Conservation (phyloP, 2,329 filamentous ascomycete species). For the Alternaria gansuensis region DNA sequence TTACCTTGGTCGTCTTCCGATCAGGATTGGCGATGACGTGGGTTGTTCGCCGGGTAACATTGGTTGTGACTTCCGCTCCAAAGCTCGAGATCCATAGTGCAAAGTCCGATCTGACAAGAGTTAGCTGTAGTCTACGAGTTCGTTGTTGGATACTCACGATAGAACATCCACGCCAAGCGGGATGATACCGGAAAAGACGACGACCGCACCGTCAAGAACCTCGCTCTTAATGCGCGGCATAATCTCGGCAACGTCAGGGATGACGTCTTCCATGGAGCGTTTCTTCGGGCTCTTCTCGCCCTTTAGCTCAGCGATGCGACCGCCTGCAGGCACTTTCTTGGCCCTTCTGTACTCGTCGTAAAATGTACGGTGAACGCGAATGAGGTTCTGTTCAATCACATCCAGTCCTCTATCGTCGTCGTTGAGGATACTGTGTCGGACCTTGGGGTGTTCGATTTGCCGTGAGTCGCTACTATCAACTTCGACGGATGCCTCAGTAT, state of each 20-base stretch:
- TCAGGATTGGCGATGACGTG: slow-evolving; percentile 77
- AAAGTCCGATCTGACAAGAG: slow-evolving; percentile 71
- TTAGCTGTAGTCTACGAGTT: slow-evolving; percentile 25
- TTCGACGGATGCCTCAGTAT: slow-evolving; percentile 56
- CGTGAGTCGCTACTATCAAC: slow-evolving; percentile 53
- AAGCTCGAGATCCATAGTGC: slow-evolving; percentile 87
- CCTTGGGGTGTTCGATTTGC: slow-evolving; percentile 51
- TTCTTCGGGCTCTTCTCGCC: slow-evolving; percentile 62
- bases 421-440: slow-evolving; percentile 79
- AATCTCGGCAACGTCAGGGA: slow-evolving; percentile 87
- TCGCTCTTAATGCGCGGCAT: slow-evolving; percentile 81
- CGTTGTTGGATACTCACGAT: slow-evolving; percentile 51
- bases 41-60: slow-evolving; percentile 65
- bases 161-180: slow-evolving; percentile 81
- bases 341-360: slow-evolving; percentile 80
- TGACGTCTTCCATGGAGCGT: slow-evolving; percentile 60
- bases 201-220: slow-evolving; percentile 76
- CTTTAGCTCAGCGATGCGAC: slow-evolving; percentile 61
- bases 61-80: slow-evolving; percentile 73
- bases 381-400: slow-evolving; percentile 78
- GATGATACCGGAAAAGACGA: slow-evolving; percentile 91
- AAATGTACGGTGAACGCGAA: slow-evolving; percentile 78
- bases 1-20: slow-evolving; percentile 87
- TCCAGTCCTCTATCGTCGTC: slow-evolving; percentile 87
- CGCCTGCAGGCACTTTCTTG: slow-evolving; percentile 53